Evolutionary conservation across 495 filamentous ascomycete species (phyloP), one percentile per base, ranked within the genome.

Genomic region (Hyphodiscus hymeniophilus): DNA sequence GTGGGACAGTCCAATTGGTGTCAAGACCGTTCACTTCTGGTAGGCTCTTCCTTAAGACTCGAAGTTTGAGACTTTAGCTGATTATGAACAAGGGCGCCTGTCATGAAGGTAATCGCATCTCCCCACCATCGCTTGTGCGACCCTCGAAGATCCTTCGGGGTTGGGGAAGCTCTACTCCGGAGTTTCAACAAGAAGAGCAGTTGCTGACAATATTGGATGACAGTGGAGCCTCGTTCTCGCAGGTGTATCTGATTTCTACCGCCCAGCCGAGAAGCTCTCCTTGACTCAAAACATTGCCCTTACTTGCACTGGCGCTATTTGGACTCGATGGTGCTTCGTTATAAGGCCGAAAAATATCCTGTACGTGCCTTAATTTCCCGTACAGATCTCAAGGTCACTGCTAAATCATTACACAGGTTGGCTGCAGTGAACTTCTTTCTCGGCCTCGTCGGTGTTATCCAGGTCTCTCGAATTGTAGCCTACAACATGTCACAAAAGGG

Each of bases 11-110:
- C 84, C 85, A 15, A 68, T 94, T 46, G 89, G 89, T 22, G 62
- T 94, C 28, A 94, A 95, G 81, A 98, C 92, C 47, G 89, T 98
- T 61, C 92, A 98, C 67, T 98, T 98, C 72, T 98, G 92, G 78
- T 94, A 68, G 53, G 79, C 57, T 24, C 26, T 15, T 24, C 23
- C 39, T 4, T 12, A 42, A 17, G 15, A 38, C 35, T 39, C 15
- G 16, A 7, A 48, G n/a, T n/a, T n/a, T n/a, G n/a, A n/a, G n/a
- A n/a, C n/a, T n/a, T n/a, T 18, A 17, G 7, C 12, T 41, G 2
- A 13, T 2, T 22, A 22, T 21, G 17, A 41, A 42, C 23, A 57
- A 91, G 87, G 89, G 92, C 91, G 20, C 91, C 91, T 24, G 81
- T 98, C 28, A 94, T 96, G 86, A 98, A 96, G 83, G 84, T 86